A percentile compares a stretch with the other conserved stretches of the same genome.
These are phyloP conservation scores for Mortierella antarctica DNA, from an alignment of 192 early-diverging fungal genomes.

Conservation along the genomic window DNA sequence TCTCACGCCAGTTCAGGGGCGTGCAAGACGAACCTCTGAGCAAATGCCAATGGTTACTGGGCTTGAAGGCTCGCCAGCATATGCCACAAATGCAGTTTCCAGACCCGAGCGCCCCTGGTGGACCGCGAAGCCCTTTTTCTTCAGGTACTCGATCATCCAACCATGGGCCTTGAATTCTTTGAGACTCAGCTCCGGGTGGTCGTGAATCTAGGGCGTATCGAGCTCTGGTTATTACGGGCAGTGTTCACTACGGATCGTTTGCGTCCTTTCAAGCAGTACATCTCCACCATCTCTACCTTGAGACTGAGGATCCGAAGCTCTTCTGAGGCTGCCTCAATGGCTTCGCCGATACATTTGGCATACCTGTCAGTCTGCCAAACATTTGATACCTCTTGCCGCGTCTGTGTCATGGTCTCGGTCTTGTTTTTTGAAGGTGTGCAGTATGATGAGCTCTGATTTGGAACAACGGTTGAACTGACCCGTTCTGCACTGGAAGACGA, in stretches of 20 bases:
- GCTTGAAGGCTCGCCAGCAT: conserved; percentile 6
- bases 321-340: conserved; percentile 48
- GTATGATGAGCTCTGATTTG: no score
- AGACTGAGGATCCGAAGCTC: conserved; percentile 59
- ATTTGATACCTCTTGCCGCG: no score
- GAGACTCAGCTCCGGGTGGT: conserved; percentile 66
- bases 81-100: conserved; percentile 80
- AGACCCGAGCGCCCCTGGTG: conserved; percentile 66
- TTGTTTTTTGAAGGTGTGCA: no score
- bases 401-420: no score
- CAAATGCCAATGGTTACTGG: conserved; percentile 32
- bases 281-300: conserved; percentile 23
- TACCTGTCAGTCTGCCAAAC: conserved; percentile 31
- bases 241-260: background rate
- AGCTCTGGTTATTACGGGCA: background rate
- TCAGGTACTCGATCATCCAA: conserved; percentile 72
- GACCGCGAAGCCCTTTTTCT: conserved; percentile 70
- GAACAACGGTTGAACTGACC: no score
- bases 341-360: conserved; percentile 27
- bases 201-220: conserved; percentile 56
- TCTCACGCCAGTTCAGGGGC: background rate
- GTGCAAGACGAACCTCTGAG: conserved; percentile 19
- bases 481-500: no score
- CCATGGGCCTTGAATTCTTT: conserved; percentile 69
- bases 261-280: background rate